A percentile compares a stretch with the other conserved stretches of the same genome.
Evolutionary conservation across 176 grass and related monocot species (phyloP).

Genomic region (Zea mays): Zm-B73-REFERENCE-NAM-5.0 NC_050102.1:45982501-45983000

Average conservation of each 20-base stretch:
- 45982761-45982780: slow-evolving; percentile 17
- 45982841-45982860: slow-evolving; percentile 35
- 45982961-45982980: too few relatives aligned
- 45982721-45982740: slow-evolving; percentile 32
- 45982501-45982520: not conserved
- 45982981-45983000: not conserved
- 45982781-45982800: slow-evolving; percentile 40
- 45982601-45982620: slow-evolving; percentile 2
- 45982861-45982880: slow-evolving; percentile 24
- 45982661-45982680: slow-evolving; percentile 47
- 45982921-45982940: slow-evolving; percentile 30
- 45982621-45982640: slow-evolving; percentile 5
- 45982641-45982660: slow-evolving; percentile 68
- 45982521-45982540: not conserved
- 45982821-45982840: slow-evolving; percentile 38
- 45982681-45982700: slow-evolving; percentile 31
- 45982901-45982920: slow-evolving; percentile 38
- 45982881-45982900: slow-evolving; percentile 19
- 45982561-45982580: not conserved
- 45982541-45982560: not conserved
- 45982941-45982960: not conserved
- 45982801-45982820: slow-evolving; percentile 43
- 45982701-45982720: slow-evolving; percentile 12
- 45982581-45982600: slow-evolving; percentile 15
- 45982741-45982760: slow-evolving; percentile 42